phyloP scores from a whole-genome alignment of 352 stramenopile genomes.

The Phytophthora sojae region DNA sequence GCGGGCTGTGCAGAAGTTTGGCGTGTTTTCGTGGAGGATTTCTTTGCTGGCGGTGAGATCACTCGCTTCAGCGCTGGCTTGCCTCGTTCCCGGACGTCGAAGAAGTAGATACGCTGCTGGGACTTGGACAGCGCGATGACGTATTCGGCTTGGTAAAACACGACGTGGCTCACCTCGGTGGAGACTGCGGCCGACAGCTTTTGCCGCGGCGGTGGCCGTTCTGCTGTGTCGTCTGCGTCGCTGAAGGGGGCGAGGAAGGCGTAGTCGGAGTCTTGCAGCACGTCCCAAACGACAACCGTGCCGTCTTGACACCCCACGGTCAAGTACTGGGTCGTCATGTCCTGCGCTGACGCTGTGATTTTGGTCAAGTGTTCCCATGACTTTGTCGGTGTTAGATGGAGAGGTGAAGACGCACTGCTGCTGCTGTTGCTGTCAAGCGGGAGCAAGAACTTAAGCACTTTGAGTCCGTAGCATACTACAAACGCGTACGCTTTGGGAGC shows the following conservation, averaged over 20 bases:
- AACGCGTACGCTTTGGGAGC: slow-evolving; percentile 40
- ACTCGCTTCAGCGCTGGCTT: slow-evolving; percentile 40
- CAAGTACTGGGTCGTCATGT: slow-evolving; percentile 60
- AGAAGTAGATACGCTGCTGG: slow-evolving; percentile 54
- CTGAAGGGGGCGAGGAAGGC: slow-evolving; percentile 30
- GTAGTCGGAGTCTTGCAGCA: slow-evolving; percentile 54
- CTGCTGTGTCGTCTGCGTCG: neutral
- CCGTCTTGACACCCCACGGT: slow-evolving; percentile 56
- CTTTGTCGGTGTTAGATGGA: slow-evolving; percentile 16
- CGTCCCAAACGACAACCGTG: slow-evolving; percentile 59
- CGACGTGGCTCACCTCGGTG: slow-evolving; percentile 16
- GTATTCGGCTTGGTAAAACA: slow-evolving; percentile 30
- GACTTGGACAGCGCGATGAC: slow-evolving; percentile 48
- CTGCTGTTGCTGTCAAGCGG: neutral
- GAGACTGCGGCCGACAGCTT: neutral
- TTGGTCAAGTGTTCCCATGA: slow-evolving; percentile 48
- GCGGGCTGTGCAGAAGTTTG: slow-evolving; percentile 7
- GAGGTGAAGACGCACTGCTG: neutral
- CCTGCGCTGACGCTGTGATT: slow-evolving; percentile 47
- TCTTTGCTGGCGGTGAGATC: slow-evolving; percentile 29
- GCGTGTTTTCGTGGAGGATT: slow-evolving; percentile 9
- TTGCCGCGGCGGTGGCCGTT: neutral
- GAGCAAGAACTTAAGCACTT: slow-evolving; percentile 48
- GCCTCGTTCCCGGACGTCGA: slow-evolving; percentile 41
- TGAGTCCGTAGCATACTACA: slow-evolving; percentile 39